Evolutionary conservation across 768 basidiomycete genomes (phyloP).

Genomic region (Macrocybe gigantea): DNA sequence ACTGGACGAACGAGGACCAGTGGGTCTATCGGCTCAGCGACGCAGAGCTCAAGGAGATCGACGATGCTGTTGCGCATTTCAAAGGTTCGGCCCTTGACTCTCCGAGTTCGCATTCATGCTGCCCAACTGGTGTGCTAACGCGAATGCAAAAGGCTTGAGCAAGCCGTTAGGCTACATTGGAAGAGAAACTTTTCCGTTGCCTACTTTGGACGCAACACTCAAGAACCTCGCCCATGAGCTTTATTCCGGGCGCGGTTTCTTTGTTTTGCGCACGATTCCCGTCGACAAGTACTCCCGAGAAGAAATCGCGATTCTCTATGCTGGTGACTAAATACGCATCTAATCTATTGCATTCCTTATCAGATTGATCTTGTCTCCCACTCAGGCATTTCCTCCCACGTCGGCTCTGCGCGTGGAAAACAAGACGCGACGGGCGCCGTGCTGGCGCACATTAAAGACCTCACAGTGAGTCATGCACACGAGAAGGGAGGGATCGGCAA

Average conservation of each 20-base stretch:
- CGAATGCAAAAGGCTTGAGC: conserved; percentile 14
- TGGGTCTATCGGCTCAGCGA: conserved; percentile 35
- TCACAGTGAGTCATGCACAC: conserved; percentile 34
- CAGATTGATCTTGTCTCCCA: conserved; percentile 6
- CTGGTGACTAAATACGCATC: conserved; percentile 20
- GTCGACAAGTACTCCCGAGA: conserved; percentile 33
- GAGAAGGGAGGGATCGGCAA: conserved; percentile 36
- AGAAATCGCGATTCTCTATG: conserved; percentile 36
- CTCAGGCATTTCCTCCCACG: conserved; percentile 38
- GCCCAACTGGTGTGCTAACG: not conserved
- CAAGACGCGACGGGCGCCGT: conserved; percentile 40
- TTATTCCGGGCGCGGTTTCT: conserved; percentile 41
- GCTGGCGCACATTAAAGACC: conserved; percentile 42
- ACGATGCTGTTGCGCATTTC: conserved; percentile 32
- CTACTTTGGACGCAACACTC: conserved; percentile 28
- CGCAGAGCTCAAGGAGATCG: conserved; percentile 31
- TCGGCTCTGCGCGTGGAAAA: conserved; percentile 35
- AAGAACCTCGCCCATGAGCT: conserved; percentile 32
- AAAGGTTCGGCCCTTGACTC: conserved; percentile 19
- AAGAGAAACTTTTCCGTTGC: conserved; percentile 37
- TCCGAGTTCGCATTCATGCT: too few species aligned
- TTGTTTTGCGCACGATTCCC: conserved; percentile 40
- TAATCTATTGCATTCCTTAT: conserved; percentile 9
- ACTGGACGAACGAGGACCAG: conserved; percentile 34
- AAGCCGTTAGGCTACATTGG: conserved; percentile 28